Percentiles rank a stretch among this genome's conserved stretches.
Evolutionary conservation across 1,284 basidiomycete genomes (phyloP).

Genomic region (Tilletiopsis washingtonensis): DNA sequence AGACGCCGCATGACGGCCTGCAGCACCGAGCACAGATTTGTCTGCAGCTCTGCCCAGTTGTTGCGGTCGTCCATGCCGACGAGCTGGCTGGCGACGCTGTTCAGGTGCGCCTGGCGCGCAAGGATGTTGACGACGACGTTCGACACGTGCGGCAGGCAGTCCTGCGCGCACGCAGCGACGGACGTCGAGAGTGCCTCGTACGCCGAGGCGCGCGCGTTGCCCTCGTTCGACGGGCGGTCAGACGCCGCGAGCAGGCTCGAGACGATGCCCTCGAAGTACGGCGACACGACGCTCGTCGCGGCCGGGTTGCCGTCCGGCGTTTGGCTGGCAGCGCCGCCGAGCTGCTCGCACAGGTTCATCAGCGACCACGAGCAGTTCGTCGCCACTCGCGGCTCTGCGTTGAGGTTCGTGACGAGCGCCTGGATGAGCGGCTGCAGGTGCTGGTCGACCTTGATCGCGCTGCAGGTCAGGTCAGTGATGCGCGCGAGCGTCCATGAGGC

Average conservation of each 20-base stretch:
- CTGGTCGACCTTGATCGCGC: conserved; percentile 78
- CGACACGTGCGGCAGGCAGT: conserved; percentile 73
- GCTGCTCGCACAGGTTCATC: conserved; percentile 64
- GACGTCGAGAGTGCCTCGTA: conserved; percentile 90
- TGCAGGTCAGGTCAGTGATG: conserved; percentile 83
- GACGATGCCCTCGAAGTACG: conserved; percentile 69
- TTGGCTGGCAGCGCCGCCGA: conserved; percentile 50
- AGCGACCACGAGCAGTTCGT: conserved; percentile 94
- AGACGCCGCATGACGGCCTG: conserved; percentile 56
- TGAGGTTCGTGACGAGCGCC: conserved; percentile 72
- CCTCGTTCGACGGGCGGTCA: conserved; percentile 70
- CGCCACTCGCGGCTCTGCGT: conserved; percentile 75
- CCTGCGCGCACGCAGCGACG: conserved; percentile 69
- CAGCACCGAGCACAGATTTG: conserved; percentile 71
- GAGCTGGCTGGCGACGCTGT: conserved; percentile 68
- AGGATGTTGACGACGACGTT: conserved; percentile 75
- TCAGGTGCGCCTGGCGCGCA: conserved; percentile 77
- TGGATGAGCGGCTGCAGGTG: conserved; percentile 77
- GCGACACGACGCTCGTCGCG: conserved; percentile 61
- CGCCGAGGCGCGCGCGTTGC: conserved; percentile 87
- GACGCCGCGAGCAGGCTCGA: conserved; percentile 32
- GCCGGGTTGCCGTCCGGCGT: conserved; percentile 57
- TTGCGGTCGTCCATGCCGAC: conserved; percentile 91
- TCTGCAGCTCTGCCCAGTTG: conserved; percentile 98
- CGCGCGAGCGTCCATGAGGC: conserved; percentile 95